Conservation (phyloP, 257 asterid genomes). For the Oldenlandia corymbosa region DNA sequence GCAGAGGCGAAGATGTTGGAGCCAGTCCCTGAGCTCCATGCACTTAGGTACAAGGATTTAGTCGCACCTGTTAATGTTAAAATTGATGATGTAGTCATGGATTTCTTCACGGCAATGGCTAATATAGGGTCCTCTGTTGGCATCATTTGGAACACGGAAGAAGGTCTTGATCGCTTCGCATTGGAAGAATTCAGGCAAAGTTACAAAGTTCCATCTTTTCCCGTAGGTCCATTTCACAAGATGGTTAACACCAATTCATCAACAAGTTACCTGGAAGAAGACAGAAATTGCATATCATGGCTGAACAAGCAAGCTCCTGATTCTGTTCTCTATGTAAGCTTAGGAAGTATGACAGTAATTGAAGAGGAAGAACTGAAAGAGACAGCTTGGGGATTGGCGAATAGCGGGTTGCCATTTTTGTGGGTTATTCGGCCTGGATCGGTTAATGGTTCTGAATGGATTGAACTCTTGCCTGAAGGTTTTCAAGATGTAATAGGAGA, state of each 20-base stretch:
- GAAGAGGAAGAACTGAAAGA: conserved; percentile 7
- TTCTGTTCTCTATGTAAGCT: conserved; percentile 16
- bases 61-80: conserved; percentile 1
- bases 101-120: background rate
- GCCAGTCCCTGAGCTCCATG: conserved; percentile 21
- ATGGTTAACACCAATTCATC: background rate
- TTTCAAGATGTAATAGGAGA: background rate
- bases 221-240: conserved; percentile 15
- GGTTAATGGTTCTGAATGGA: background rate
- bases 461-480: background rate
- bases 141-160: conserved; percentile 13
- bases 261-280: background rate
- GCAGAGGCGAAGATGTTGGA: conserved; percentile 22
- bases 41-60: conserved; percentile 11
- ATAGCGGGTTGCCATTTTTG: conserved; percentile 12
- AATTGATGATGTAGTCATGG: conserved; percentile 2
- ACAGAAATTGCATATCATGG: conserved; percentile 4
- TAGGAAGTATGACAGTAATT: conserved; percentile 11
- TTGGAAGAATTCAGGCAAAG: background rate
- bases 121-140: conserved; percentile 11
- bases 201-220: conserved; percentile 3
- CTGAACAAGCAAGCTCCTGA: conserved; percentile 14
- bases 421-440: conserved; percentile 17
- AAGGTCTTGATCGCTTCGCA: background rate
- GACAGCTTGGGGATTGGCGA: conserved; percentile 17